A percentile compares a stretch with the other conserved stretches of the same genome.
Conservation (phyloP, 371 early-diverging fungal genomes). For the Mortierella sp. region DNA sequence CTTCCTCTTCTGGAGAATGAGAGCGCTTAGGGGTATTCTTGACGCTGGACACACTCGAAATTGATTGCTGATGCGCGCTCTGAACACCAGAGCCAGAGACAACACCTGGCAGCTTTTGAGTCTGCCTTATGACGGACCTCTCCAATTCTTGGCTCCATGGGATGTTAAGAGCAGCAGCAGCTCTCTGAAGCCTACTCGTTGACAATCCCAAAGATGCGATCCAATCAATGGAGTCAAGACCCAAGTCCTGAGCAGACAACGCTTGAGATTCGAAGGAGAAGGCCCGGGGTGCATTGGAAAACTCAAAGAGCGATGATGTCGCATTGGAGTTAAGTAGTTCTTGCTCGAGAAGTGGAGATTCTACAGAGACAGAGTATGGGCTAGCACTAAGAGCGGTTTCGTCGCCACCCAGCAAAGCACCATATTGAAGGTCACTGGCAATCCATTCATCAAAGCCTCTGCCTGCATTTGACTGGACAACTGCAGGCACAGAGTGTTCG, state of each 20-base stretch:
- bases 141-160: conserved; percentile 43
- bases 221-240: conserved; percentile 5
- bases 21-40: conserved; percentile 13
- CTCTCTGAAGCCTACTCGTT: conserved; percentile 21
- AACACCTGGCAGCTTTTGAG: not conserved
- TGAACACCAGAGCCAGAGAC: not conserved
- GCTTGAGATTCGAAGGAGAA: conserved; percentile 5
- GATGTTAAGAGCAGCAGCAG: conserved; percentile 45
- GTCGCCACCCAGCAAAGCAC: conserved; percentile 14
- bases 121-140: conserved; percentile 17
- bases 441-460: conserved; percentile 50
- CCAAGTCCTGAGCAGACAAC: not conserved
- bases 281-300: not conserved
- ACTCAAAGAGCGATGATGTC: conserved; percentile 22
- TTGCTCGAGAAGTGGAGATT: conserved; percentile 20
- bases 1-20: conserved; percentile 22
- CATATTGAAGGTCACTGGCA: conserved; percentile 28
- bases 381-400: conserved; percentile 23
- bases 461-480: conserved; percentile 16
- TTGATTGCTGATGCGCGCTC: not conserved
- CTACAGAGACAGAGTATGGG: conserved; percentile 9
- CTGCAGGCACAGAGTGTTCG: conserved; percentile 2
- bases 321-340: conserved; percentile 4
- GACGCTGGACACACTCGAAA: not conserved
- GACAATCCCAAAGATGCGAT: conserved; percentile 11